phyloP scores from a whole-genome alignment of 2,329 filamentous ascomycete genomes.

The Aschersonia sp. region DNA sequence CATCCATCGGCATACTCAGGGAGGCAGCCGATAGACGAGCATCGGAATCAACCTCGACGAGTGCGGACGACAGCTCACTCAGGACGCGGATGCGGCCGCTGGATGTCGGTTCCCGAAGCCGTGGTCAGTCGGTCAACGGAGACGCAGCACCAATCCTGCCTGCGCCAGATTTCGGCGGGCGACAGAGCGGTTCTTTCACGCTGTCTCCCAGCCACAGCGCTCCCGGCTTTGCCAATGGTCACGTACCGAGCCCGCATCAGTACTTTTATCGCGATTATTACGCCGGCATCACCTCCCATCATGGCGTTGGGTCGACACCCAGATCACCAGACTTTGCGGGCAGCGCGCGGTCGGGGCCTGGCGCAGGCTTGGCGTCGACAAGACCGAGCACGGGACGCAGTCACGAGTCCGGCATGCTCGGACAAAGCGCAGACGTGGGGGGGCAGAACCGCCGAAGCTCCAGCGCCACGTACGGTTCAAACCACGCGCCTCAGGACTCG shows the following conservation, averaged over 20 bases:
- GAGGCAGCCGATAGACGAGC: conserved; percentile 47
- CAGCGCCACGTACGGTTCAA: conserved; percentile 37
- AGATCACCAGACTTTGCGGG: conserved; percentile 37
- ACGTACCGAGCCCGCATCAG: conserved; percentile 33
- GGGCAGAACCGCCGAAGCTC: conserved; percentile 36
- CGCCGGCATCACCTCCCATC: conserved; percentile 21
- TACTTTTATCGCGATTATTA: conserved; percentile 44
- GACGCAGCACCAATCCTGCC: conserved; percentile 49
- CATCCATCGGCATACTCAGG: conserved; percentile 64
- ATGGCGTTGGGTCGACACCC: conserved; percentile 42
- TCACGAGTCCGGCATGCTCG: conserved; percentile 35
- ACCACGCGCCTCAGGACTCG: conserved; percentile 26
- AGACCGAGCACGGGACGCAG: conserved; percentile 47
- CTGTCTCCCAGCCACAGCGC: conserved; percentile 35
- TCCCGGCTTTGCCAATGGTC: conserved; percentile 6
- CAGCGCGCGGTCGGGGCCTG: conserved; percentile 32
- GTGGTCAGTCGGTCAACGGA: conserved; percentile 46
- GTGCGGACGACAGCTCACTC: conserved; percentile 33
- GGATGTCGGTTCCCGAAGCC: conserved; percentile 35
- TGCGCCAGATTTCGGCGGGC: conserved; percentile 49
- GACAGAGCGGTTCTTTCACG: conserved; percentile 51
- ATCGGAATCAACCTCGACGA: conserved; percentile 43
- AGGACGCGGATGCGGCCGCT: conserved; percentile 33
- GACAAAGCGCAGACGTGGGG: conserved; percentile 37
- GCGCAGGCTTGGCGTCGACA: conserved; percentile 21